These are phyloP conservation scores for Saturnispora ahearnii DNA, from an alignment of 805 yeast genomes.

Conservation along the genomic window DNA sequence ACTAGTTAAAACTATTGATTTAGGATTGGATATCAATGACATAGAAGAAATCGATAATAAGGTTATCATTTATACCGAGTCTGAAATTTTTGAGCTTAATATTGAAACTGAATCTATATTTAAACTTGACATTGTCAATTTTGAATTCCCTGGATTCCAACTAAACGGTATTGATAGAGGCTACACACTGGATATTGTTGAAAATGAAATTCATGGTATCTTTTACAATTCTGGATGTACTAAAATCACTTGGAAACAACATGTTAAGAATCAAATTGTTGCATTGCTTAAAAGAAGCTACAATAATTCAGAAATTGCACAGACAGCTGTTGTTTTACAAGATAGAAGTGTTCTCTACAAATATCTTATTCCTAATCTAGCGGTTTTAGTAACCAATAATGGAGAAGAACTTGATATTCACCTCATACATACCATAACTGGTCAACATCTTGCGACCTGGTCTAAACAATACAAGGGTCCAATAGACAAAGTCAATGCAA, in stretches of 20 bases:
- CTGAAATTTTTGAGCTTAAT: not conserved
- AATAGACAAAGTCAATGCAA: slow-evolving; percentile 31
- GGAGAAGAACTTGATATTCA: slow-evolving; percentile 26
- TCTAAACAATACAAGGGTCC: slow-evolving; percentile 18
- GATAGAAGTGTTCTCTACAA: slow-evolving; percentile 74
- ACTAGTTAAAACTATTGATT: not conserved
- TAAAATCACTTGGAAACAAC: slow-evolving; percentile 17
- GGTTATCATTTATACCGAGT: slow-evolving; percentile 1
- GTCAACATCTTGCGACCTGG: slow-evolving; percentile 40
- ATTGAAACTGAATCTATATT: not conserved
- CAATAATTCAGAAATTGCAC: slow-evolving; percentile 36
- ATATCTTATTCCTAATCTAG: slow-evolving; percentile 65
- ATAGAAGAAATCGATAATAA: slow-evolving; percentile 11
- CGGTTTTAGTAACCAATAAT: slow-evolving; percentile 20
- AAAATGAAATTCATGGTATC: slow-evolving; percentile 13
- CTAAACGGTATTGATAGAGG: slow-evolving; percentile 13
- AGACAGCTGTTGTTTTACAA: slow-evolving; percentile 59
- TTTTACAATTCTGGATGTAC: slow-evolving; percentile 1
- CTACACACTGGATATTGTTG: slow-evolving; percentile 9
- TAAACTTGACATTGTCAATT: slow-evolving; percentile 1
- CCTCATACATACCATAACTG: slow-evolving; percentile 62
- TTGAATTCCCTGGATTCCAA: slow-evolving; percentile 3
- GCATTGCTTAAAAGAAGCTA: slow-evolving; percentile 33
- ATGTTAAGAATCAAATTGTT: slow-evolving; percentile 23
- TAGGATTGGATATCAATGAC: slow-evolving; percentile 2